phyloP scores from a whole-genome alignment of 805 yeast genomes.

The Cyberlindnera maritima region DNA sequence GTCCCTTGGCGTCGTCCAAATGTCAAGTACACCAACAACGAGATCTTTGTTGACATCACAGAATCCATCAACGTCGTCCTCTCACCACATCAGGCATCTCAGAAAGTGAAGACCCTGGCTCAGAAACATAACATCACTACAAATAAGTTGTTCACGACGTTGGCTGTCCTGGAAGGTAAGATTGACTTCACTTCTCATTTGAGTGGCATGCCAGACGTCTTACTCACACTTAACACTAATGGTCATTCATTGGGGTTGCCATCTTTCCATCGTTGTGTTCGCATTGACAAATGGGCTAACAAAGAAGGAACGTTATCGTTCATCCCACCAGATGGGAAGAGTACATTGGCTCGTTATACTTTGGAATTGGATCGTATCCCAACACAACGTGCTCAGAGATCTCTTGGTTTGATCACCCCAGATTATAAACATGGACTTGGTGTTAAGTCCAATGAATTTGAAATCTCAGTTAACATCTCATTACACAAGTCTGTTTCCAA shows the following conservation, averaged over 20 bases:
- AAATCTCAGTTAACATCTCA: conserved; percentile 30
- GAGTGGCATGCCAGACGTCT: conserved; percentile 76
- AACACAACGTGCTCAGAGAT: conserved; percentile 14
- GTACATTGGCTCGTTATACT: conserved; percentile 59
- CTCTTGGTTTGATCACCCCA: conserved; percentile 29
- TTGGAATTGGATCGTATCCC: conserved; percentile 44
- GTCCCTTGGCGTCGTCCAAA: conserved; percentile 78
- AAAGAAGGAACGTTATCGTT: conserved; percentile 54
- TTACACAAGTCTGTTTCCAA: conserved; percentile 43
- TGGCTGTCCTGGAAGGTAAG: conserved; percentile 60
- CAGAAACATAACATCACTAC: conserved; percentile 5
- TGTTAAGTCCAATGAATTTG: conserved; percentile 37
- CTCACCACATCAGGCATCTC: conserved; percentile 27
- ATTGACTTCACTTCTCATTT: conserved; percentile 63
- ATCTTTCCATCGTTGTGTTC: conserved; percentile 69
- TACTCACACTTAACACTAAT: conserved; percentile 47
- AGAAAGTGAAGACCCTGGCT: conserved; percentile 10
- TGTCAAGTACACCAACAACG: conserved; percentile 76
- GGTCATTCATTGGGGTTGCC: conserved; percentile 54
- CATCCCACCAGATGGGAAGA: conserved; percentile 86
- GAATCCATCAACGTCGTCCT: conserved; percentile 63
- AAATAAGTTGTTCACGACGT: conserved; percentile 35
- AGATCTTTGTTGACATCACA: conserved; percentile 77
- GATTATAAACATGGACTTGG: conserved; percentile 34
- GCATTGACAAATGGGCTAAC: conserved; percentile 47